Evolutionary conservation across 148 eudicot genomes (phyloP).

Genomic region (Tetragonia tetragonoides): DNA sequence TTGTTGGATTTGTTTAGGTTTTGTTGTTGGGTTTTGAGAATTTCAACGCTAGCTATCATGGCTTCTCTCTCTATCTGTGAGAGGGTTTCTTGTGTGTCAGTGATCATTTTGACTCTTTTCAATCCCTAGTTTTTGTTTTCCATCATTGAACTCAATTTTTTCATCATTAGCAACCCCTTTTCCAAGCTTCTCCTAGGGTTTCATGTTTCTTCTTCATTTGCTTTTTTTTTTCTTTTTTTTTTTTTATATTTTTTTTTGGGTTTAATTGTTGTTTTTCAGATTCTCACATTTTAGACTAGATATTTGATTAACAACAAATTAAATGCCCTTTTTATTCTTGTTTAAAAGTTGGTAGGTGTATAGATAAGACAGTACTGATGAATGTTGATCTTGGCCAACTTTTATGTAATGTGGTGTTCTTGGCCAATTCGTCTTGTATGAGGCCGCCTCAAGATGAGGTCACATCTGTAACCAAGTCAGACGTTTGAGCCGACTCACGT

Average conservation of each 20-base stretch:
- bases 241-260: neutral
- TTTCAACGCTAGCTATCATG: constrained; percentile 34
- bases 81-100: constrained; percentile 11
- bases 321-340: neutral
- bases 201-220: neutral
- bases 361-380: neutral
- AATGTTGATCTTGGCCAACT: neutral
- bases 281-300: too few species aligned
- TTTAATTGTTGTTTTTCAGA: too few species aligned
- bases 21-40: constrained; percentile 14
- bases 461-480: too few species aligned
- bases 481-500: too few species aligned
- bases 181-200: neutral
- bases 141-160: constrained; percentile 30
- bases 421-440: too few species aligned
- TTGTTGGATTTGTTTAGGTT: neutral
- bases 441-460: too few species aligned
- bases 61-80: neutral
- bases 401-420: constrained; percentile 6
- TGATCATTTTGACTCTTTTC: constrained; percentile 22
- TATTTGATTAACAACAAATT: too few species aligned
- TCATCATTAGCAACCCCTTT: constrained; percentile 26
- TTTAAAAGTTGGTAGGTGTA: constrained; percentile 17
- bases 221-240: neutral
- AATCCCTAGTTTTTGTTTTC: constrained; percentile 29